Evolutionary conservation across 75 land plant species (phyloP), one percentile per base, ranked within the genome.

Genomic region (Adiantum capillusveneris): DNA sequence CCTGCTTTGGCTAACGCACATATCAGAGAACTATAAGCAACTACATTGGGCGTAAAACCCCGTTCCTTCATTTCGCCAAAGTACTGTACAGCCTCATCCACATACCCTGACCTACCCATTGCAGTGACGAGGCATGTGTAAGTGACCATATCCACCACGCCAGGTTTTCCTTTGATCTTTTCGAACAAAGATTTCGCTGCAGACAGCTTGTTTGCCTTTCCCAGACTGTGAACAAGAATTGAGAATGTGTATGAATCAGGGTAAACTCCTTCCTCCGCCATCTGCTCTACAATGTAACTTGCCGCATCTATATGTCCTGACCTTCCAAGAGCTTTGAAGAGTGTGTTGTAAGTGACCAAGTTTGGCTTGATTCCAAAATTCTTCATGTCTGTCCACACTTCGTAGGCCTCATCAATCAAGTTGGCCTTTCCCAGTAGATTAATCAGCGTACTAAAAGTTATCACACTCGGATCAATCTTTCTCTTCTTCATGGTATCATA

Each of bases 41-140:
- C 45, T 29, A 79, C 65, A 68, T 79, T 80, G 0, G 90, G 84
- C 1, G 19, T 27, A 48, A 59, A 74, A 34, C 80, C 84, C 20
- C 63, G 62, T 16, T 65, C 68, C 0, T 59, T 36, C 91, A 87
- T 84, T 37, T 78, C 71, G 28, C 14, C 37, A 1, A 87, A 44
- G 68, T 66, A 48, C 36, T 60, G 46, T 25, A 62, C 56, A 12
- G 91, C 91, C 56, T 73, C 70, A 22, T 72, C 65, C 3, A 65
- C 53, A 6, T 69, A 65, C 18, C 76, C 74, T 45, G 42, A 70
- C 49, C 50, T 69, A 45, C 76, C 75, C 25, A 86, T 57, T 21
- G 83, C 90, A 65, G 74, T 70, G 19, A 86, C 64, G 58, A 86
- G 76, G 13, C 76, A 74, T 46, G 84, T 86, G 65, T 80, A 86